phyloP scores from a whole-genome alignment of 2,329 filamentous ascomycete genomes.

The Cercospora zeae-maydis region DNA sequence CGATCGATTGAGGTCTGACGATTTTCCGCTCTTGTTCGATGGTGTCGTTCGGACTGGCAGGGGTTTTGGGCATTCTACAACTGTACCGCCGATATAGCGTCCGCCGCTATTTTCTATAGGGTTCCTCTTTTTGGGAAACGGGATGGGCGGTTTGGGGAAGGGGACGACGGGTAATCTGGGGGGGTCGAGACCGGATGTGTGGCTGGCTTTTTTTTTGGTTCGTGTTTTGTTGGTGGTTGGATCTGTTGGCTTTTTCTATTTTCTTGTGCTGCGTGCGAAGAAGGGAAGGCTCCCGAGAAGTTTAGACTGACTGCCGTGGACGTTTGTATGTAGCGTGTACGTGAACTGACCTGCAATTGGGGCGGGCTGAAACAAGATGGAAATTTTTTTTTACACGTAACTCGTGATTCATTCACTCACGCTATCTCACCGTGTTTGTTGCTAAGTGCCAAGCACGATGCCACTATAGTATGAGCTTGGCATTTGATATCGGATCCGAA shows the following conservation, averaged over 20 bases:
- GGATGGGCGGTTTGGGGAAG: too few species aligned
- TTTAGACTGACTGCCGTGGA: background rate
- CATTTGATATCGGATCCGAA: slow-evolving; percentile 3
- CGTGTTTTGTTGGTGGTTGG: background rate
- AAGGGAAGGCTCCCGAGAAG: too few species aligned
- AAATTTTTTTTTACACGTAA: too few species aligned
- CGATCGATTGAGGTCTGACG: background rate
- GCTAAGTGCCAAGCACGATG: background rate
- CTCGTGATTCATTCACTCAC: background rate
- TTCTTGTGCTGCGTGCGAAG: background rate
- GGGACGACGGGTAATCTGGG: background rate
- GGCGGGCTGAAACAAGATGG: background rate
- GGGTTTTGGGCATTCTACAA: too few species aligned
- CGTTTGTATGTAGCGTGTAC: too few species aligned
- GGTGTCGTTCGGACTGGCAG: background rate
- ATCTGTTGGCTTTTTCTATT: too few species aligned
- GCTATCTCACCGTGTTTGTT: background rate
- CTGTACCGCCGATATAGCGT: too few species aligned
- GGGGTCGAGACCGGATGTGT: background rate
- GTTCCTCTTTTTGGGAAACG: background rate
- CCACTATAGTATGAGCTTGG: background rate
- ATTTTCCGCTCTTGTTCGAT: background rate
- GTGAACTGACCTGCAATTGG: too few species aligned
- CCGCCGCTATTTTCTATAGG: background rate
- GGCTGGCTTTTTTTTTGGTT: background rate